Conservation (phyloP, 2,329 filamentous ascomycete genomes). For the Penicillium italicum region DNA sequence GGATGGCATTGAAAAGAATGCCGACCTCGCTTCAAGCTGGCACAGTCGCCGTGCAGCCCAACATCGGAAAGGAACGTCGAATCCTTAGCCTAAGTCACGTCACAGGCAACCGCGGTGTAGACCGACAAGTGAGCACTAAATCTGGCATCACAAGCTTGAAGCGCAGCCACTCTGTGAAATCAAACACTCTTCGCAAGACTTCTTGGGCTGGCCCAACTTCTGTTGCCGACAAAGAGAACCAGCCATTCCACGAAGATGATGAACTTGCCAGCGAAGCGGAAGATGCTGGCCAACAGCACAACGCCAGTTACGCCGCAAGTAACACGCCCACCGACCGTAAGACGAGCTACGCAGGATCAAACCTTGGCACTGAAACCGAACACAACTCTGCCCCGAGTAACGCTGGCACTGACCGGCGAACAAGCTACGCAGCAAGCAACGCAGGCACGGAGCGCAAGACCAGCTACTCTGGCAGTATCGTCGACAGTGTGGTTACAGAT, state of each 20-base stretch:
- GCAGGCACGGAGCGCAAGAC: constrained; percentile 12
- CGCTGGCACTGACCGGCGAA: constrained; percentile 43
- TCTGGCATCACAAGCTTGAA: constrained; percentile 59
- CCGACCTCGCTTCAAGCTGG: constrained; percentile 40
- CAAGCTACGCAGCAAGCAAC: constrained; percentile 41
- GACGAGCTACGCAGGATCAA: constrained; percentile 1
- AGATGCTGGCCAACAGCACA: constrained; percentile 48
- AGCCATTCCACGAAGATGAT: constrained; percentile 61
- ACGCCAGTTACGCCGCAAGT: constrained; percentile 43
- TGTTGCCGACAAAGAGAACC: constrained; percentile 58
- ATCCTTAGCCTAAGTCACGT: constrained; percentile 92
- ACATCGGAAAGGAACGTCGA: constrained; percentile 61
- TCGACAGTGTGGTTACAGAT: constrained; percentile 40
- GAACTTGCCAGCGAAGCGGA: constrained; percentile 47
- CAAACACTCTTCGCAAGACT: constrained; percentile 60
- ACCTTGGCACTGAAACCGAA: neutral
- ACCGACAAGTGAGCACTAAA: constrained; percentile 34
- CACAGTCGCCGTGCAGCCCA: constrained; percentile 45
- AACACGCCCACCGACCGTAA: constrained; percentile 10
- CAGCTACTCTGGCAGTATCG: constrained; percentile 39
- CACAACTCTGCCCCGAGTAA: constrained; percentile 49
- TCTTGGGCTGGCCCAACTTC: constrained; percentile 61
- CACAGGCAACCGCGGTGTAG: constrained; percentile 59
- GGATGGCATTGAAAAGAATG: constrained; percentile 50
- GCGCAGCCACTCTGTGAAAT: constrained; percentile 74